Evolutionary conservation across 306 rosid genomes (phyloP), one percentile per base, ranked within the genome.

Genomic region (Delonix regia): DNA sequence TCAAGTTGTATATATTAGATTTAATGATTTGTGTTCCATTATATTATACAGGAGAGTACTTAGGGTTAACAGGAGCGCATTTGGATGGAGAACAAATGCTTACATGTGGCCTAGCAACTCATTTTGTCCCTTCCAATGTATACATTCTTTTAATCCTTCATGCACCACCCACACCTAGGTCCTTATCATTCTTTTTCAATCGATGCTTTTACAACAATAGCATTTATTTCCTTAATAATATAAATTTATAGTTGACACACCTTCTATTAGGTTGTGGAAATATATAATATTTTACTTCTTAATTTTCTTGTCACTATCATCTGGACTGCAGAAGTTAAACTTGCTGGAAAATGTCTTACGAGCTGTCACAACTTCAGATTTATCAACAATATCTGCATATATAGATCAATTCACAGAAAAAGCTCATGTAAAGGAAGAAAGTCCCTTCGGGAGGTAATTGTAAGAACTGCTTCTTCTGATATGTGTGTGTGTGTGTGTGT

Each of bases 271-370:
- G n/a, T n/a, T n/a, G n/a, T n/a, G n/a, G n/a, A n/a, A n/a, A n/a
- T n/a, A n/a, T n/a, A n/a, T n/a, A n/a, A n/a, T n/a, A n/a, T n/a
- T n/a, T n/a, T n/a, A n/a, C n/a, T n/a, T n/a, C n/a, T n/a, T n/a
- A n/a, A n/a, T n/a, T n/a, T n/a, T n/a, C n/a, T n/a, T n/a, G n/a
- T n/a, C n/a, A n/a, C n/a, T n/a, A n/a, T n/a, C n/a, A n/a, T n/a
- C n/a, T n/a, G n/a, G n/a, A n/a, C n/a, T n/a, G n/a, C n/a, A 81
- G 85, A 81, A 61, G 25, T 61, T 81, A 15, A 19, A 51, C 25
- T 60, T 25, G 4, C 9, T 82, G n/a, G 78, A 82, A 70, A 70
- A 76, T 62, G 74, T 74, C 3, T 27, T 82, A 11, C n/a, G 63
- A 61, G 19, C 11, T 49, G 53, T 53, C 12, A 69, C 22, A 19